Percentiles rank a stretch among this genome's conserved stretches.
Conservation (phyloP, 495 filamentous ascomycete genomes). For the Aspergillus affinis region DNA sequence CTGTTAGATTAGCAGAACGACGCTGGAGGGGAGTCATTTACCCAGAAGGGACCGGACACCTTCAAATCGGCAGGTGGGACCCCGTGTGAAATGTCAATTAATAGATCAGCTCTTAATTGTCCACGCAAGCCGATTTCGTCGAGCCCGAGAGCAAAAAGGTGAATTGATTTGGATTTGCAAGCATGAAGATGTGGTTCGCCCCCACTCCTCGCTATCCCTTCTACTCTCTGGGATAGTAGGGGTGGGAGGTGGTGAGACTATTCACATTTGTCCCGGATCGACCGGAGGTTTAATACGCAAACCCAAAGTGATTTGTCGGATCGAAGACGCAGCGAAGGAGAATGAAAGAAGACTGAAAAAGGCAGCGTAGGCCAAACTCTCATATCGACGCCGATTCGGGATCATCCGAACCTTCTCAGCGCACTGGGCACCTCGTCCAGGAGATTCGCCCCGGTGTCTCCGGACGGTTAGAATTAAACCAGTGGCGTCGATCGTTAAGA, state of each 20-base stretch:
- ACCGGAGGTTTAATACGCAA: background rate
- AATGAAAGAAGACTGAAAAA: background rate
- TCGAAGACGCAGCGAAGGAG: background rate
- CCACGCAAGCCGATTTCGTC: background rate
- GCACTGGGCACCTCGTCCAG: background rate
- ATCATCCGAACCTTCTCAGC: conserved; percentile 13
- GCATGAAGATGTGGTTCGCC: background rate
- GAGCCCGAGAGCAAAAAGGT: background rate
- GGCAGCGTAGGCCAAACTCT: background rate
- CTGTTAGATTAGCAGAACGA: background rate
- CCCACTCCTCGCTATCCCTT: background rate
- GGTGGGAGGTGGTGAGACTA: background rate
- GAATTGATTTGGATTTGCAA: background rate
- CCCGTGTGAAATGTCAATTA: background rate
- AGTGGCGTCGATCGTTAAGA: conserved; percentile 2
- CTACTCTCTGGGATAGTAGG: background rate
- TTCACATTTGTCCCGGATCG: background rate
- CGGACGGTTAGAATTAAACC: background rate
- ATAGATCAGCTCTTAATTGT: background rate
- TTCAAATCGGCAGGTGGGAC: background rate
- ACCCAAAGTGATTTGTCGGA: background rate
- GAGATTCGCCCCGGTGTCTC: conserved; percentile 10
- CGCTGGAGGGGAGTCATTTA: background rate
- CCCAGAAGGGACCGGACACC: background rate
- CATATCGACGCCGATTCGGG: conserved; percentile 6